These are phyloP conservation scores for Paulownia fortunei DNA, from an alignment of 257 asterid genomes.

Conservation along the genomic window DNA sequence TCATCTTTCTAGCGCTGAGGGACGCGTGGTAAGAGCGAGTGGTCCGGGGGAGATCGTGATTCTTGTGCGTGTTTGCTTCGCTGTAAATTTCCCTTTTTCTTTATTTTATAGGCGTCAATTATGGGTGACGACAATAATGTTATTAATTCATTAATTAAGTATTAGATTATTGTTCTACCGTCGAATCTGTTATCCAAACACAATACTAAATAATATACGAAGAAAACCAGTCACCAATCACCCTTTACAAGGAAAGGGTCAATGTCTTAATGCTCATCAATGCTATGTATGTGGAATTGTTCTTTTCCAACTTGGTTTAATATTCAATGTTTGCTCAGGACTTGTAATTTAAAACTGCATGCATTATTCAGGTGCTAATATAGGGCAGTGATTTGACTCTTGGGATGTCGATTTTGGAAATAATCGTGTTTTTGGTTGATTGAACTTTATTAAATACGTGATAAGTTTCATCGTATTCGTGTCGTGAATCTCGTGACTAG, in stretches of 20 bases:
- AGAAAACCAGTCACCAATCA: too few species aligned
- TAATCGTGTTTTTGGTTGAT: neutral
- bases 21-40: too few species aligned
- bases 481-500: neutral
- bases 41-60: neutral
- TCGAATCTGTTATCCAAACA: too few species aligned
- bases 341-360: too few species aligned
- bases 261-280: neutral
- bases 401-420: neutral
- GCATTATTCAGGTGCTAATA: too few species aligned
- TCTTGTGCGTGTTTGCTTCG: slow-evolving; percentile 29
- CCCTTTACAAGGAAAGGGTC: neutral
- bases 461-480: neutral
- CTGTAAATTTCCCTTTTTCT: neutral
- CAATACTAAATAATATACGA: too few species aligned
- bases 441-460: too few species aligned
- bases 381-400: neutral
- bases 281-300: neutral
- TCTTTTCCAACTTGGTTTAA: neutral
- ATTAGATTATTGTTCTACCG: neutral
- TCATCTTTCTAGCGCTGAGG: too few species aligned
- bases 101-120: neutral
- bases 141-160: neutral
- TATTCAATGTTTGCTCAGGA: neutral
- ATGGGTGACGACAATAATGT: neutral